Evolutionary conservation across 1,284 basidiomycete species (phyloP).

Genomic region (Fereydounia khargensis): DNA sequence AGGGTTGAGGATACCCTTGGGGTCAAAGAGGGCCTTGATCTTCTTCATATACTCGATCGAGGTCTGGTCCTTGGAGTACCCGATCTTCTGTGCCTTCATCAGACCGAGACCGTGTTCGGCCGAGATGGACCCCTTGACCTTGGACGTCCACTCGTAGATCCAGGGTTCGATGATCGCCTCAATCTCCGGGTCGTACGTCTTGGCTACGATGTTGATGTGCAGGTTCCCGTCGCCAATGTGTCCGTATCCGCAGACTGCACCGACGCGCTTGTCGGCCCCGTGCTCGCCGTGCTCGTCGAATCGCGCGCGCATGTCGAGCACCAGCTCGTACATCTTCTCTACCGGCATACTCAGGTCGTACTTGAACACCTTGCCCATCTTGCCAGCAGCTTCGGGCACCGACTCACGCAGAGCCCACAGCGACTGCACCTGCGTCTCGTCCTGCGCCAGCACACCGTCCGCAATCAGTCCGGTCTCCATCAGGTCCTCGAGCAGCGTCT

Average conservation of each 20-base stretch:
- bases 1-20: constrained; percentile 85
- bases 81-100: constrained; percentile 89
- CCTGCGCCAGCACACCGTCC: constrained; percentile 90
- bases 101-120: constrained; percentile 94
- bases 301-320: constrained; percentile 75
- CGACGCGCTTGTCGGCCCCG: constrained; percentile 67
- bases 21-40: constrained; percentile 88
- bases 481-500: constrained; percentile 74
- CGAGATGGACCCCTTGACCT: constrained; percentile 76
- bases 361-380: constrained; percentile 94
- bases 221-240: constrained; percentile 96
- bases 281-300: constrained; percentile 73
- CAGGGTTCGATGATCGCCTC: constrained; percentile 88
- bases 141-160: constrained; percentile 83
- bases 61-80: constrained; percentile 78
- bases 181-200: constrained; percentile 77
- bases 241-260: constrained; percentile 73
- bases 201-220: constrained; percentile 90
- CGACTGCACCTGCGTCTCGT: constrained; percentile 81
- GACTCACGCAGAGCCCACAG: constrained; percentile 94
- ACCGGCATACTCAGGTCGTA: constrained; percentile 94
- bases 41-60: constrained; percentile 85
- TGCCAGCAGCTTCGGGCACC: constrained; percentile 87
- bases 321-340: constrained; percentile 81
- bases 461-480: constrained; percentile 76